Base-by-base conservation (phyloP, 192 early-diverging fungal genomes). In the Funneliformis mosseae region DNA sequence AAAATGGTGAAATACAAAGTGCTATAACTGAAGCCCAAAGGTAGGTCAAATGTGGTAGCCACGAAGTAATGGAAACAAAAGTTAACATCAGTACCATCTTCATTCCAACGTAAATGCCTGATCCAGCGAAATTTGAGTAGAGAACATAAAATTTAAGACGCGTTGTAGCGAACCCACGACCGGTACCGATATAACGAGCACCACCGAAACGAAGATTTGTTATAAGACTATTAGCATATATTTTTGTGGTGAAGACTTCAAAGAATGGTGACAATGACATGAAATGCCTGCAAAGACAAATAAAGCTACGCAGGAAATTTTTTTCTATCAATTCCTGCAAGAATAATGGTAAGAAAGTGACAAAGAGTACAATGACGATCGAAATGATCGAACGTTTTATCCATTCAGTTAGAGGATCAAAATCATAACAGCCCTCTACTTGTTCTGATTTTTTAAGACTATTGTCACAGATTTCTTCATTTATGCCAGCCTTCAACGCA, bases 91-190 rank as follows among this genome's bases (percentile, higher is more conserved):
- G 71, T 74, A 95, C 88, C 55, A 89, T 80, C 0, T 92, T 85
- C 70, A 92, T 88, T 41, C 94, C 95, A 81, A 92, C 83, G 82
- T 95, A 94, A 59, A 96, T 92, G 33, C 90, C 91, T 11, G 94
- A 87, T 42, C 89, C 89, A 0, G 93, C 88, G 74, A 95, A 96
- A 8, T 91, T 88, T 41, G 92, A 92, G 77, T 92, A 96, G 33
- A 96, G 88, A 16, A 90, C 84, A 14, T 89, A 85, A 83, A 96
- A 96, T 66, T 90, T 88, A 43, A 93, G 83, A 0, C 94, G 89
- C n/a, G 95, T 88, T 4, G 95, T 96, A 1, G 95, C 92, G 83
- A 96, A 95, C 28, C 94, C 94, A 84, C 95, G 93, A 1, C 95
- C 95, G 7, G 94, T 94, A 55, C 90, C 93, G 75, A 95, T 94